phyloP scores from a whole-genome alignment of 345 rosid genomes.

The Corchorus olitorius region DNA sequence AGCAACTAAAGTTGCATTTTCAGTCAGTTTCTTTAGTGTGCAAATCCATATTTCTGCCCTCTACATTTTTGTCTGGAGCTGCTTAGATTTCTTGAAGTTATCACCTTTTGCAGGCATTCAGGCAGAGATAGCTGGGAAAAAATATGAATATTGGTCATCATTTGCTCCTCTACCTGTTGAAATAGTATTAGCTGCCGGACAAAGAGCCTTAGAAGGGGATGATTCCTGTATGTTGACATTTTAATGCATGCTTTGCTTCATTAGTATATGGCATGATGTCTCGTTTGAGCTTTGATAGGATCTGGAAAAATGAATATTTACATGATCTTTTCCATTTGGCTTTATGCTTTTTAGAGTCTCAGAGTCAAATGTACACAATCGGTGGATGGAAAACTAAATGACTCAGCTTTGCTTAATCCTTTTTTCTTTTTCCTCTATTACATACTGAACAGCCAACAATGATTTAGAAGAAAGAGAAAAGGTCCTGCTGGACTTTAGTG shows the following conservation, averaged over 20 bases:
- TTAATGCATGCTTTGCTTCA: neutral
- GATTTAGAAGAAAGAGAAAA: constrained; percentile 49
- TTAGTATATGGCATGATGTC: neutral
- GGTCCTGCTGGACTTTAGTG: constrained; percentile 39
- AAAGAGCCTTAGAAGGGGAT: constrained; percentile 57
- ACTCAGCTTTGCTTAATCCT: constrained; percentile 20
- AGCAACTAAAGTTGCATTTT: neutral
- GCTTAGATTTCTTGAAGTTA: constrained; percentile 5
- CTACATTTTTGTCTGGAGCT: neutral
- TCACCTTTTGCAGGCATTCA: constrained; percentile 59
- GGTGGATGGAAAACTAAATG: neutral
- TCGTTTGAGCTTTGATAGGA: neutral
- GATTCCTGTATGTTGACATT: constrained; percentile 38
- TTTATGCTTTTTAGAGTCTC: neutral
- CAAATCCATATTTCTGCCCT: neutral
- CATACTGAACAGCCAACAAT: constrained; percentile 44
- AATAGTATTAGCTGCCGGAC: constrained; percentile 72
- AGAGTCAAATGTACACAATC: neutral
- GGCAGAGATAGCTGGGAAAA: constrained; percentile 73
- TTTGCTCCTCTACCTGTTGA: constrained; percentile 86
- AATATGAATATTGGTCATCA: constrained; percentile 80
- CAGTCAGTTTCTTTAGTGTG: neutral
- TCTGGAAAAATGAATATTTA: neutral
- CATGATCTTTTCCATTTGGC: neutral
- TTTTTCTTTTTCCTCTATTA: constrained; percentile 16